A percentile compares a stretch with the other conserved stretches of the same genome.
phyloP scores from a whole-genome alignment of 345 rosid species.

The Iberis pinnata region DNA sequence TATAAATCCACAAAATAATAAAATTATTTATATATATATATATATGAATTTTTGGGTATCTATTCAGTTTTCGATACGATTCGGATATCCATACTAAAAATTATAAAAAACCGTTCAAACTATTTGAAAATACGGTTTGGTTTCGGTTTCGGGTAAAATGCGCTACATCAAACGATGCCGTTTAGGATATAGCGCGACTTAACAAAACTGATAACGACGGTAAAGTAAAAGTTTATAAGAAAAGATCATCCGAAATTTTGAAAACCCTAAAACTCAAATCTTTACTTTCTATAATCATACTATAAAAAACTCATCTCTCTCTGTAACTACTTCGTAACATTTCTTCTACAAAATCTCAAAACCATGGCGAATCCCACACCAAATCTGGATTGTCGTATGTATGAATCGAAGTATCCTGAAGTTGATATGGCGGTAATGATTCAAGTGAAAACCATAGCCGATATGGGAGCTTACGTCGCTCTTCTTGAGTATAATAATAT shows the following conservation, averaged over 20 bases:
- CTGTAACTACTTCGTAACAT: background rate
- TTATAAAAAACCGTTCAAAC: too few relatives aligned
- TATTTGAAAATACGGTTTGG: too few relatives aligned
- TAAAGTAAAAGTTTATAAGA: too few relatives aligned
- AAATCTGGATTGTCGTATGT: slow-evolving; percentile 88
- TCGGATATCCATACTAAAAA: too few relatives aligned
- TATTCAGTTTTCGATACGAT: too few relatives aligned
- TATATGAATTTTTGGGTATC: too few relatives aligned
- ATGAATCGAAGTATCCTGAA: slow-evolving; percentile 80
- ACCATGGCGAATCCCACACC: slow-evolving; percentile 47
- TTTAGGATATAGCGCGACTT: too few relatives aligned
- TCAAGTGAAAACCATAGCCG: slow-evolving; percentile 84
- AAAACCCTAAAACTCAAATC: slow-evolving; percentile 26
- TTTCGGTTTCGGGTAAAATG: too few relatives aligned
- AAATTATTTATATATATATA: too few relatives aligned
- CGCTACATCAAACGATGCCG: slow-evolving; percentile 2
- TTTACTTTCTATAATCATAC: background rate
- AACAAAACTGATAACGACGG: too few relatives aligned
- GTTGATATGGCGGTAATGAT: slow-evolving; percentile 97
- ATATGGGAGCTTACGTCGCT: slow-evolving; percentile 91
- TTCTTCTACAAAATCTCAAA: slow-evolving; percentile 5
- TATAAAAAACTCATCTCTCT: slow-evolving; percentile 2
- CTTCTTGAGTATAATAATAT: slow-evolving; percentile 52
- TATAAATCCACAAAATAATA: too few relatives aligned
- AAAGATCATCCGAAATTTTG: background rate